Evolutionary conservation across 768 basidiomycete genomes (phyloP).

Genomic region (Scleroderma bovista): DNA sequence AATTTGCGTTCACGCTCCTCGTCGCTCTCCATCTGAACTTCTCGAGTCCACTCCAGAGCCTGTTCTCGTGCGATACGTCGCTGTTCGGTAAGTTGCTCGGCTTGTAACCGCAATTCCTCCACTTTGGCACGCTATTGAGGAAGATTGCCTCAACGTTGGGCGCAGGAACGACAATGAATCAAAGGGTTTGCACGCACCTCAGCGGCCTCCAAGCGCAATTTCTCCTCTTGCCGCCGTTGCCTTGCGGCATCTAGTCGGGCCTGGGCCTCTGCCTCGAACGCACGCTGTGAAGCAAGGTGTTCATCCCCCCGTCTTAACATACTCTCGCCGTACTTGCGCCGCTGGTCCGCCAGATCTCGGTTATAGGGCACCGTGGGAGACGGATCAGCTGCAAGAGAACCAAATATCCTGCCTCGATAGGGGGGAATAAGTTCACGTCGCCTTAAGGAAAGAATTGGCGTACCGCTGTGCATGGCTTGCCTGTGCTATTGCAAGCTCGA

Average conservation of each 20-base stretch:
- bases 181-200: slow-evolving; percentile 46
- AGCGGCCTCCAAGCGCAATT: slow-evolving; percentile 52
- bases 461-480: slow-evolving; percentile 86
- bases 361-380: slow-evolving; percentile 73
- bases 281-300: slow-evolving; percentile 66
- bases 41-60: slow-evolving; percentile 71
- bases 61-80: slow-evolving; percentile 73
- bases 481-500: slow-evolving; percentile 72
- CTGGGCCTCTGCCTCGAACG: slow-evolving; percentile 64
- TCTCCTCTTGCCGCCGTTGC: slow-evolving; percentile 75
- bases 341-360: slow-evolving; percentile 82
- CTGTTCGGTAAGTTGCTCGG: slow-evolving; percentile 75
- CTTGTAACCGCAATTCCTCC: slow-evolving; percentile 62
- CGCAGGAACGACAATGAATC: not conserved
- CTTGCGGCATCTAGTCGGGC: slow-evolving; percentile 75
- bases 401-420: slow-evolving; percentile 61
- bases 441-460: slow-evolving; percentile 12
- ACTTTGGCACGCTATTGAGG: slow-evolving; percentile 47
- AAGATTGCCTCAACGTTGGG: not conserved
- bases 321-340: slow-evolving; percentile 83
- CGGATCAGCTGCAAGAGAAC: slow-evolving; percentile 70
- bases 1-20: slow-evolving; percentile 71
- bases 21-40: slow-evolving; percentile 62
- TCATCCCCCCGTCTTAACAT: slow-evolving; percentile 80
- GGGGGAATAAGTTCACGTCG: not conserved